Conservation (phyloP, 1,284 basidiomycete genomes). For the Malassezia brasiliensis region DNA sequence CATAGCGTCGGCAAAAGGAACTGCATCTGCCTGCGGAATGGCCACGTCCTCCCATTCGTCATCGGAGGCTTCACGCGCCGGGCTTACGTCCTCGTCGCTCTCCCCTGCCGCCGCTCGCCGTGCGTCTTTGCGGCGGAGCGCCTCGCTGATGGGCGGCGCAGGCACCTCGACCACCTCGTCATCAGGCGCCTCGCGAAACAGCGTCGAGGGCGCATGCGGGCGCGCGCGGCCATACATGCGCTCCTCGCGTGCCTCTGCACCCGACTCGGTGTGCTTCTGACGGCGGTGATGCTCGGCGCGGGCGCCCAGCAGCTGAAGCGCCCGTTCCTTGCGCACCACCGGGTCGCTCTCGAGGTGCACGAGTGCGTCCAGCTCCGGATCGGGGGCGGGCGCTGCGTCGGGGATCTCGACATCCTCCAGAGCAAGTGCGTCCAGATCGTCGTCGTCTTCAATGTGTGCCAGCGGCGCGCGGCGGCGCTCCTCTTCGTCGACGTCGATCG, state of each 20-base stretch:
- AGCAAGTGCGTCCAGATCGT: conserved; percentile 23
- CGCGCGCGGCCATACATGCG: conserved; percentile 7
- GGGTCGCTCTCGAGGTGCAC: conserved; percentile 25
- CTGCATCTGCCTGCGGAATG: no score
- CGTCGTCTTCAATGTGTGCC: conserved; percentile 22
- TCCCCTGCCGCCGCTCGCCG: no score
- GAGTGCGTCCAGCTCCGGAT: conserved; percentile 26
- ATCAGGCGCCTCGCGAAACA: neutral
- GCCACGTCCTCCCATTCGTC: no score
- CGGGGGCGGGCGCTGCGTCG: conserved; percentile 2
- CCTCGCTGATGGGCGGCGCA: no score
- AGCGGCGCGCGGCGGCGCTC: conserved; percentile 24
- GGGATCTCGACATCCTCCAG: conserved; percentile 43
- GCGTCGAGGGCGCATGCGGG: neutral
- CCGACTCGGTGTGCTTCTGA: conserved; percentile 28
- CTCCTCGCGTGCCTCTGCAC: conserved; percentile 24
- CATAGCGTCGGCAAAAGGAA: no score
- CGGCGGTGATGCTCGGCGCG: conserved; percentile 32
- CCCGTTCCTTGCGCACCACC: conserved; percentile 28
- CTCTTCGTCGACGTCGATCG: conserved; percentile 61
- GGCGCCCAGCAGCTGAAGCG: conserved; percentile 24
- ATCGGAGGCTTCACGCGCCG: no score
- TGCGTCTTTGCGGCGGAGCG: no score
- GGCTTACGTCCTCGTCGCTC: no score
- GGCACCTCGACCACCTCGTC: neutral